Conservation (phyloP, 352 stramenopile genomes). For the Pythium graminicola region DNA sequence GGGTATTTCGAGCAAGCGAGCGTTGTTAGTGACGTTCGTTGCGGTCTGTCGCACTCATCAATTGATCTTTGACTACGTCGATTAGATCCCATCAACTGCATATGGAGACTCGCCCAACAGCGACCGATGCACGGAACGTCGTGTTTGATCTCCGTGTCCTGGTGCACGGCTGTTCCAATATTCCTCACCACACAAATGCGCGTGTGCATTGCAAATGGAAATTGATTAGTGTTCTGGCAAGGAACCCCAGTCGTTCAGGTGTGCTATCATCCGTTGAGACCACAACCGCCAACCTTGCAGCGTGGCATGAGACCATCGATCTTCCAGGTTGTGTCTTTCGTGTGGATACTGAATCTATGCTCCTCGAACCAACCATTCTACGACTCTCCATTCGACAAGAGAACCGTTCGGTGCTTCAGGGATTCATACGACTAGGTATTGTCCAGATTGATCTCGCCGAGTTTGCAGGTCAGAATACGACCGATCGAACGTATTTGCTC, state of each 20-base stretch:
- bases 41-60: too few species aligned
- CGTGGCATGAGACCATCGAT: conserved; percentile 23
- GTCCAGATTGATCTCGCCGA: conserved; percentile 32
- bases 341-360: conserved; percentile 24
- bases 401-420: conserved; percentile 2
- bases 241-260: not conserved
- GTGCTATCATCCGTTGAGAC: conserved; percentile 21
- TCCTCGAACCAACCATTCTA: conserved; percentile 24
- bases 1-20: conserved; percentile 1
- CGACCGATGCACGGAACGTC: conserved; percentile 3
- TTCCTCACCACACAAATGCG: conserved; percentile 22
- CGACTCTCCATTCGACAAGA: conserved; percentile 31
- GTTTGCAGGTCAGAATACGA: conserved; percentile 24
- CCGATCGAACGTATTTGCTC: conserved; percentile 26
- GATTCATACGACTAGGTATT: conserved; percentile 24
- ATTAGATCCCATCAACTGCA: too few species aligned
- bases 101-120: not conserved
- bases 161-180: conserved; percentile 34
- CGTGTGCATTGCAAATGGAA: conserved; percentile 40
- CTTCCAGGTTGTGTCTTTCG: conserved; percentile 23
- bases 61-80: too few species aligned
- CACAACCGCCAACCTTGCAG: conserved; percentile 22
- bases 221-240: not conserved
- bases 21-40: too few species aligned
- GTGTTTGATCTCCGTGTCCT: conserved; percentile 27